Evolutionary conservation across 2,329 filamentous ascomycete genomes (phyloP).

Genomic region (Blastomyces emzantsi): DNA sequence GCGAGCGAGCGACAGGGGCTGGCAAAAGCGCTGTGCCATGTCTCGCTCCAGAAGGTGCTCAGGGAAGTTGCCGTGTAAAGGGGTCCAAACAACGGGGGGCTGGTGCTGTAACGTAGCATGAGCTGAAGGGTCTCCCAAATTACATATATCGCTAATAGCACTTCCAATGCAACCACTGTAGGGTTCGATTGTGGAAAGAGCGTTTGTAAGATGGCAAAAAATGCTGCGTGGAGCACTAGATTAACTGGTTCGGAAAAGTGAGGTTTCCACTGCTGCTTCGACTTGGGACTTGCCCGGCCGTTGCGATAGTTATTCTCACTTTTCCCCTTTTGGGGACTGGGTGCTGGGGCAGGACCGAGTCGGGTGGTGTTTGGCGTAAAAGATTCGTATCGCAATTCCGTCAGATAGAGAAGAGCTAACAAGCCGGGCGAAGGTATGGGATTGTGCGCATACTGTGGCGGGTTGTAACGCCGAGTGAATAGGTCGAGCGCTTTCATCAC

Average conservation of each 20-base stretch:
- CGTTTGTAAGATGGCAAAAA: conserved; percentile 29
- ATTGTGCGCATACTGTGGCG: conserved; percentile 27
- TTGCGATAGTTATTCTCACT: neutral
- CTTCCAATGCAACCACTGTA: conserved; percentile 31
- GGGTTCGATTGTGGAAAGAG: conserved; percentile 29
- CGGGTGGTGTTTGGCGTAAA: conserved; percentile 36
- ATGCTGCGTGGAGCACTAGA: conserved; percentile 26
- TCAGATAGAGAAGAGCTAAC: conserved; percentile 29
- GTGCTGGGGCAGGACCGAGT: conserved; percentile 16
- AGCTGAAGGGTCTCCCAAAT: conserved; percentile 35
- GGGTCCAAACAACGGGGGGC: conserved; percentile 34
- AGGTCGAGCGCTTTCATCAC: conserved; percentile 36
- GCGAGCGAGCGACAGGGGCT: conserved; percentile 34
- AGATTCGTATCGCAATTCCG: conserved; percentile 37
- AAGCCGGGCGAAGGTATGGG: conserved; percentile 22
- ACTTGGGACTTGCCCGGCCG: neutral
- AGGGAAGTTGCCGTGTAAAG: conserved; percentile 32
- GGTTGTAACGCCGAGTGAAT: conserved; percentile 27
- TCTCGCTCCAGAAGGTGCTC: conserved; percentile 35
- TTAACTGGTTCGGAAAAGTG: conserved; percentile 31
- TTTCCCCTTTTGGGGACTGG: neutral
- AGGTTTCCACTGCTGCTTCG: conserved; percentile 16
- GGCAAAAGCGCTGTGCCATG: conserved; percentile 38
- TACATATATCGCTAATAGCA: conserved; percentile 34
- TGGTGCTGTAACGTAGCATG: conserved; percentile 30